Evolutionary conservation across 1,284 basidiomycete genomes (phyloP).

Genomic region (Apiotrichum mycotoxinovorans): DNA sequence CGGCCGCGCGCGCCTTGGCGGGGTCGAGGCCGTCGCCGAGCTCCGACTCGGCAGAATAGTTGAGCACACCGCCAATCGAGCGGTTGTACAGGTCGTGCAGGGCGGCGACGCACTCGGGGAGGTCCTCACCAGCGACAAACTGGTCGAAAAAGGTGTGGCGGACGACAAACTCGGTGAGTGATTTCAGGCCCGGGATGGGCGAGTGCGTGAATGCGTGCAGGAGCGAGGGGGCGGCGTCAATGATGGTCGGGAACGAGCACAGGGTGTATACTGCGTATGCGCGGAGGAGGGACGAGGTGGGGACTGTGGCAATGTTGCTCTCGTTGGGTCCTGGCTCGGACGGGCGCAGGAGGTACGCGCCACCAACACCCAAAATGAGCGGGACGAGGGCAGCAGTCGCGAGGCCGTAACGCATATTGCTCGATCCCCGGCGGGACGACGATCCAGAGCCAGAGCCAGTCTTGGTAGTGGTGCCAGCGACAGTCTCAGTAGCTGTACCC

Average conservation of each 20-base stretch:
- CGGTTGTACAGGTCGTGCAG: slow-evolving; percentile 61
- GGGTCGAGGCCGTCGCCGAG: slow-evolving; percentile 46
- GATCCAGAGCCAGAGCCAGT: background rate
- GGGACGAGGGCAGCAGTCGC: background rate
- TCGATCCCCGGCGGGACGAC: background rate
- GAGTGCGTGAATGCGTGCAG: slow-evolving; percentile 58
- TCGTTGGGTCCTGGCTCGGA: background rate
- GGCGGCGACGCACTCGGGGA: slow-evolving; percentile 63
- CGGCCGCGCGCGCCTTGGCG: slow-evolving; percentile 2
- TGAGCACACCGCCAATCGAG: slow-evolving; percentile 74
- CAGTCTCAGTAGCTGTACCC: too few species aligned
- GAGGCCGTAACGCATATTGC: background rate
- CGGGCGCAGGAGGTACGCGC: background rate
- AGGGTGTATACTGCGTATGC: slow-evolving; percentile 76
- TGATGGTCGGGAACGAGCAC: slow-evolving; percentile 70
- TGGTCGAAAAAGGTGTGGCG: slow-evolving; percentile 76
- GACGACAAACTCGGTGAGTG: slow-evolving; percentile 67
- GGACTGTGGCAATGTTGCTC: slow-evolving; percentile 12
- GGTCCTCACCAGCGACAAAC: slow-evolving; percentile 84
- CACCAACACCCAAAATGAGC: background rate
- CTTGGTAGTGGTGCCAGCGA: background rate
- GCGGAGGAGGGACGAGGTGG: slow-evolving; percentile 55
- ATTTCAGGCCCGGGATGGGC: slow-evolving; percentile 62
- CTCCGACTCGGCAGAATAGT: slow-evolving; percentile 81
- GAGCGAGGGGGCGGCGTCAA: slow-evolving; percentile 72